phyloP scores from a whole-genome alignment of 2,329 filamentous ascomycete species.

The Penicillium italicum region DNA sequence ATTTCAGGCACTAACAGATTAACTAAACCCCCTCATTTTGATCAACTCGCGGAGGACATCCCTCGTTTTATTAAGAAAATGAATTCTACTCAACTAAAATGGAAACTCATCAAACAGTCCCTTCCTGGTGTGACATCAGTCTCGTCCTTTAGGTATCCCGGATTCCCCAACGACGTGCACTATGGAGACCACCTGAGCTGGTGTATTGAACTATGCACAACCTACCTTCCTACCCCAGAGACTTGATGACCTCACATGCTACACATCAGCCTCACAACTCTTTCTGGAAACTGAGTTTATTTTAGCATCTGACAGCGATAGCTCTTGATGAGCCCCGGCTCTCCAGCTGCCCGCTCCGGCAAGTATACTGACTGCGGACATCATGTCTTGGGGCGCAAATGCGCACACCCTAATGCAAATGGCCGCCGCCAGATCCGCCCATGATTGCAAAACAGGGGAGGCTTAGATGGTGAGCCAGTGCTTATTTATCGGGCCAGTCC shows the following conservation, averaged over 20 bases:
- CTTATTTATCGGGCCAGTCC: constrained; percentile 45
- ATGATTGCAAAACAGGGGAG: constrained; percentile 44
- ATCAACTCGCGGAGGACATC: not conserved
- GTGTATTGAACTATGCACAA: not conserved
- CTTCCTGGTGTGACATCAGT: not conserved
- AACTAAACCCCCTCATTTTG: not conserved
- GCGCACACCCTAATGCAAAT: constrained; percentile 48
- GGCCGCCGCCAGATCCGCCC: constrained; percentile 48
- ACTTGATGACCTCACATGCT: not conserved
- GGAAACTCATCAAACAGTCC: not conserved
- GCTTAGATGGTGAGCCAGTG: constrained; percentile 41
- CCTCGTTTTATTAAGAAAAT: not conserved
- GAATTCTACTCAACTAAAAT: not conserved
- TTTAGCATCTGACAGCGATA: not conserved
- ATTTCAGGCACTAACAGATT: not conserved
- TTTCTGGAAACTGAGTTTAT: not conserved
- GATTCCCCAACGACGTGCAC: not conserved
- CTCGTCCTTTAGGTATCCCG: not conserved
- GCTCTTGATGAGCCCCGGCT: constrained; percentile 24
- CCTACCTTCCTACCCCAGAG: not conserved
- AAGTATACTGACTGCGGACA: constrained; percentile 40
- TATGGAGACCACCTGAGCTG: too few species aligned
- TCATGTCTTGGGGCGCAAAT: constrained; percentile 27
- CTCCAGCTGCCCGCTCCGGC: constrained; percentile 35
- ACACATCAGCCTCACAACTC: not conserved